Base-by-base conservation (phyloP, 345 rosid species). In the Geranium brycei region DNA sequence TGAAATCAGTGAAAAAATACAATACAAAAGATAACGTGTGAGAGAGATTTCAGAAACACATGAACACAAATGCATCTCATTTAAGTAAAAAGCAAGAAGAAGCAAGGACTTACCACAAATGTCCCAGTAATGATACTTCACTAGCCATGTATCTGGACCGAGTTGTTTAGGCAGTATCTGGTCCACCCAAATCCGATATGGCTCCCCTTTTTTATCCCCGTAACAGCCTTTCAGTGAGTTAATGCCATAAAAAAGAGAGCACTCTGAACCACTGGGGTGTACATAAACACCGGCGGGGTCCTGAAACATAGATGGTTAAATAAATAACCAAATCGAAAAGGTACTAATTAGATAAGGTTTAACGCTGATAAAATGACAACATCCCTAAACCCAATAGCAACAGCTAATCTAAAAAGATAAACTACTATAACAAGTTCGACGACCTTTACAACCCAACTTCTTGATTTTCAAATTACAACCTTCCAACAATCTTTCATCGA, bases 111-210 rank as follows among this genome's bases (percentile, higher is more conserved):
- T 59, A 92, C 98, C 97, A 40, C 58, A 78, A 68, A 66, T 71
- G 58, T 90, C 97, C 95, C 95, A 93, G 67, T 86, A 85, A 65
- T 81, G 70, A 72, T 81, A 84, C 85, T 85, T 90, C 60, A 83
- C 83, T 5, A 84, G 80, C 95, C 91, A 91, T 47, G 82, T 70
- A 65, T 81, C 87, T 10, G 85, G 62, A 71, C 81, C 78, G 58
- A 87, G 76, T 59, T 78, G 82, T 51, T 81, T 71, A 35, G 91
- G 66, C 23, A 84, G 61, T 17, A 91, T 85, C 64, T 70, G 81
- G 76, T 93, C 99, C 63, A 82, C 88, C 99, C 97, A 93, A 38
- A 88, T 83, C 40, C 85, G 78, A 70, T 81, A 93, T 19, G 60
- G 73, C 79, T 85, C 82, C 38, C 92, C 95, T 73, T 81, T 79